Percentiles rank a stretch among this genome's conserved stretches.
These are phyloP conservation scores for Diplotaxis tenuifolia DNA, from an alignment of 345 rosid species.

Conservation along the genomic window DNA sequence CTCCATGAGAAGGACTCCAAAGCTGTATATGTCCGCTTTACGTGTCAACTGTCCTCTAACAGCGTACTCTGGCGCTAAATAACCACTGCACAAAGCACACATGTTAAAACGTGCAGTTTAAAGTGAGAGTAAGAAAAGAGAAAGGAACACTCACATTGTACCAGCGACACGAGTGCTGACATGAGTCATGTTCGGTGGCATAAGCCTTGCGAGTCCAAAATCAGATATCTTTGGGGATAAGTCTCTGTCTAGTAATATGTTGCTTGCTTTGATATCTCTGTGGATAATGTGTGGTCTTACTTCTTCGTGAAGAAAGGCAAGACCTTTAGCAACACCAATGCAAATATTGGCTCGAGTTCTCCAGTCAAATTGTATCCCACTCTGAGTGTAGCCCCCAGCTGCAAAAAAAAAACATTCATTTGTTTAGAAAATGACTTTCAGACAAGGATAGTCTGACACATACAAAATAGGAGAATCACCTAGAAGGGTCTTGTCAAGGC, in stretches of 20 bases:
- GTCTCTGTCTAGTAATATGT: slow-evolving; percentile 79
- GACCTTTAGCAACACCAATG: slow-evolving; percentile 79
- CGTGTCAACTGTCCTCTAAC: slow-evolving; percentile 84
- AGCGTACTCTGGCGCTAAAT: slow-evolving; percentile 97
- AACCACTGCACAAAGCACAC: slow-evolving; percentile 62
- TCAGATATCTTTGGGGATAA: slow-evolving; percentile 86
- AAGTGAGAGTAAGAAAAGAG: background rate
- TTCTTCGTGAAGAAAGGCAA: slow-evolving; percentile 89
- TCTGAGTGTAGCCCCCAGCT: slow-evolving; percentile 51
- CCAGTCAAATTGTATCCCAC: slow-evolving; percentile 76
- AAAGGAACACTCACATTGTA: slow-evolving; percentile 65
- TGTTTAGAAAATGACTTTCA: background rate
- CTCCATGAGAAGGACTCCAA: slow-evolving; percentile 87
- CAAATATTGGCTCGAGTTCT: slow-evolving; percentile 61
- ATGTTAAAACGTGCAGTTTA: slow-evolving; percentile 10
- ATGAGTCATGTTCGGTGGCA: slow-evolving; percentile 79
- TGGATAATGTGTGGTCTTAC: slow-evolving; percentile 77
- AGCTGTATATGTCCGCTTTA: slow-evolving; percentile 89
- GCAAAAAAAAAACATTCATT: slow-evolving; percentile 21
- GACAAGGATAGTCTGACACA: slow-evolving; percentile 1
- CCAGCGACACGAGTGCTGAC: slow-evolving; percentile 98
- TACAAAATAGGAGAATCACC: slow-evolving; percentile 45
- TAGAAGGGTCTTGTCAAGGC: slow-evolving; percentile 88
- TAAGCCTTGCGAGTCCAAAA: slow-evolving; percentile 93
- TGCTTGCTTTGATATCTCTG: slow-evolving; percentile 97